Base-by-base conservation (phyloP, 768 basidiomycete species). In the Auriscalpium vulgare region DNA sequence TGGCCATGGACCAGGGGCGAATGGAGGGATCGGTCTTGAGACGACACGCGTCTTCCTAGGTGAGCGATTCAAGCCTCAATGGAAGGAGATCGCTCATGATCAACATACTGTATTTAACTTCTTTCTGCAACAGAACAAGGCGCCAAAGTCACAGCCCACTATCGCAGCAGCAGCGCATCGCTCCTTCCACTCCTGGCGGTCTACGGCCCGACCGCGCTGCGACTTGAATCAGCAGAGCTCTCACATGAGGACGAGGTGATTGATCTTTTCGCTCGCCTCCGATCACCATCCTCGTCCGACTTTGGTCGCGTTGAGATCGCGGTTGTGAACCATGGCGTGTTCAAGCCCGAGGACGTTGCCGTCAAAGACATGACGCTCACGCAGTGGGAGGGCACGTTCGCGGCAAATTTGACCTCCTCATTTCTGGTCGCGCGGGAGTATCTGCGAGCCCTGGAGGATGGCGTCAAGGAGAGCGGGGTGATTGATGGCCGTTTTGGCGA, bases 11-110 rank as follows among this genome's bases (percentile, higher is more conserved):
- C 62, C 65, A 83, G 88, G 88, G 50, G 86, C 87, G 2, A 87
- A 82, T 61, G 87, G 87, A 4, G 87, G 85, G 1, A 89, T 91
- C 37, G 88, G 88, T 9, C 72, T 87, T 0, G 82, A 79, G 61
- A 85, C 82, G 4, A 74, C 75, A 14, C 73, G 73, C 11, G 64
- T 78, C 0, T 89, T 82, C 64, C 74, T 83, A 36, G 73, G 85
- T 82, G 48, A 47, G 34, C 10, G 37, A 38, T 35, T 29, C 29
- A 29, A 29, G 7, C 7, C 29, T 4, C 21, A 21, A 21, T 21
- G 7, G 2, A 29, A 29, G 29, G 29, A 29, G 29, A 29, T 29
- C 7, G 29, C 29, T 29, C 35, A 10, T 36, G 23, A 35, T 34
- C 56, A 4, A 10, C 19, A 16, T 17, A 8, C 21, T n/a, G 23